These are phyloP conservation scores for Geranomyces michiganensis DNA, from an alignment of 192 early-diverging fungal genomes.

Conservation along the genomic window DNA sequence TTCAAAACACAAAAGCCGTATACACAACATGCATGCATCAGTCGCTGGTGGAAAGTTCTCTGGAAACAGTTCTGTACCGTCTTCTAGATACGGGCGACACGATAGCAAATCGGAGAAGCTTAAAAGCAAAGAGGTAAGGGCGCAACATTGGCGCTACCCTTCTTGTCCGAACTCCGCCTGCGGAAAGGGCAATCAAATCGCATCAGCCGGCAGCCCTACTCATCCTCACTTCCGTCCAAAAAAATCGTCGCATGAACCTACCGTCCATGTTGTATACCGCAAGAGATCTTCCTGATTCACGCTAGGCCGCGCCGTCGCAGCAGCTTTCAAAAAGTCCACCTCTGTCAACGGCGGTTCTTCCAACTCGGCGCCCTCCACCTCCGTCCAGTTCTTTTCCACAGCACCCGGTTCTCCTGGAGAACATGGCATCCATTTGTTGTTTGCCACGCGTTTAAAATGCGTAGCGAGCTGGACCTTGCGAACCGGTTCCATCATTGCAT, in stretches of 20 bases:
- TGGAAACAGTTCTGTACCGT: too few relatives aligned
- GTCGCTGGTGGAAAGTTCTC: too few relatives aligned
- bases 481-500: slow-evolving; percentile 97
- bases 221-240: too few relatives aligned
- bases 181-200: slow-evolving; percentile 5
- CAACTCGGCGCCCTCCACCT: slow-evolving; percentile 81
- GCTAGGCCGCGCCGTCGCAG: slow-evolving; percentile 74
- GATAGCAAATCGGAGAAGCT: too few relatives aligned
- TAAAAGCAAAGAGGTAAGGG: too few relatives aligned
- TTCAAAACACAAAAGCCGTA: too few relatives aligned
- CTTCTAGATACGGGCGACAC: too few relatives aligned
- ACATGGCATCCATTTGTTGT: slow-evolving; percentile 87
- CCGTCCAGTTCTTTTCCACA: slow-evolving; percentile 85
- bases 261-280: slow-evolving; percentile 89
- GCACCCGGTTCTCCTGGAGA: slow-evolving; percentile 90
- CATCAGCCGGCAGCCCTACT: not conserved
- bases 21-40: too few relatives aligned
- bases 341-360: slow-evolving; percentile 88
- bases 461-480: slow-evolving; percentile 93
- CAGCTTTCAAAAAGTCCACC: slow-evolving; percentile 83
- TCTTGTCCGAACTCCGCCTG: slow-evolving; percentile 51
- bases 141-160: slow-evolving; percentile 30
- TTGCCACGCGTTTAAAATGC: slow-evolving; percentile 77
- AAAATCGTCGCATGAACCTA: slow-evolving; percentile 65
- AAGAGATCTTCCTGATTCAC: slow-evolving; percentile 82